These are phyloP conservation scores for Solanum dulcamara DNA, from an alignment of 257 asterid genomes.

Conservation along the genomic window DNA sequence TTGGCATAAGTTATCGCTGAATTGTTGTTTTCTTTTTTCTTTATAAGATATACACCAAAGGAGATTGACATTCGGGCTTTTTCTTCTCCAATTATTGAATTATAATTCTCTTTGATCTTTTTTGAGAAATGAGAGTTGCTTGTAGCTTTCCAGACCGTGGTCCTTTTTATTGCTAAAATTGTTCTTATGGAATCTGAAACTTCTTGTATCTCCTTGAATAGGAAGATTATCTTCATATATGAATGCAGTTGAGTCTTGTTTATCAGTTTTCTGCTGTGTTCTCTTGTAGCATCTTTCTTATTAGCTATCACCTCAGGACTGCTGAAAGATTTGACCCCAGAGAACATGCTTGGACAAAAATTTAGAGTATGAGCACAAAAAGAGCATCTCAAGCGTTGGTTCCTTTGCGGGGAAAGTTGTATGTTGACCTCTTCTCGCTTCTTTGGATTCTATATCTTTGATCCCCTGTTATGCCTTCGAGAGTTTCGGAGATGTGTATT, in stretches of 20 bases:
- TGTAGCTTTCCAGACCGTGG: not conserved
- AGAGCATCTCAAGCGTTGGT: conserved; percentile 64
- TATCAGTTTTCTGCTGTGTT: not conserved
- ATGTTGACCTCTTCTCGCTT: conserved; percentile 5
- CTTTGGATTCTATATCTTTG: not conserved
- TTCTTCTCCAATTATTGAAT: not conserved
- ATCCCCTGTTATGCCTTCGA: not conserved
- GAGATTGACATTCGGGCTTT: not conserved
- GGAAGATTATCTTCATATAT: not conserved
- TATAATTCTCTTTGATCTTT: not conserved
- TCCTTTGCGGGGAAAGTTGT: conserved; percentile 58
- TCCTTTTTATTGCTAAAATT: not conserved
- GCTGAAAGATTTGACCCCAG: conserved; percentile 88
- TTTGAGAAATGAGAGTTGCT: not conserved
- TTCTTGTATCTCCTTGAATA: not conserved
- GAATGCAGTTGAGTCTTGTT: not conserved
- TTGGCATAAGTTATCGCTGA: conserved; percentile 44
- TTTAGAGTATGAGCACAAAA: conserved; percentile 39
- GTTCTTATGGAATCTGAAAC: not conserved
- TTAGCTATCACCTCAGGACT: conserved; percentile 28
- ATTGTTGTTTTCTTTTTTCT: not conserved
- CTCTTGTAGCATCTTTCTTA: not conserved
- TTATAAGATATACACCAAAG: not conserved
- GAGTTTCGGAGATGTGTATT: not conserved
- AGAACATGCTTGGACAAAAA: conserved; percentile 63